Percentiles rank a stretch among this genome's conserved stretches.
These are phyloP conservation scores for Pelagophyceae sp. DNA, from an alignment of 352 stramenopile genomes.

Conservation along the genomic window DNA sequence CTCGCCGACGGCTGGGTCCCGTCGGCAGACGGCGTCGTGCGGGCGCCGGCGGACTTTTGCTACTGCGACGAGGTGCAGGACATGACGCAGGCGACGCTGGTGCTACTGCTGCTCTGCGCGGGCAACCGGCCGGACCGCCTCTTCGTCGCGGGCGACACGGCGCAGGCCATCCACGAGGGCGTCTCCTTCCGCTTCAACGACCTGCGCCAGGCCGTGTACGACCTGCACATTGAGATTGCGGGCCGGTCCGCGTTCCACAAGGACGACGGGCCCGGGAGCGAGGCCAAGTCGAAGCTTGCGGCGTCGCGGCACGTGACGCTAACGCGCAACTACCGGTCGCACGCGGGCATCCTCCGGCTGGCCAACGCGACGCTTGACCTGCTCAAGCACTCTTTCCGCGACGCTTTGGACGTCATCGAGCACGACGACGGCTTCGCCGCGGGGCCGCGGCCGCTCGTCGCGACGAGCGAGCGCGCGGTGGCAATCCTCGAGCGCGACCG, in stretches of 20 bases:
- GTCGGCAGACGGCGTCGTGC: neutral
- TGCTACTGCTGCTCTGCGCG: neutral
- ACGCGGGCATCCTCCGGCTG: neutral
- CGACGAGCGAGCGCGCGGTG: neutral
- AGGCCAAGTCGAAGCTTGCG: neutral
- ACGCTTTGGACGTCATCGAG: neutral
- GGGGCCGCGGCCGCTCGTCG: neutral
- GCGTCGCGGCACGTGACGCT: neutral
- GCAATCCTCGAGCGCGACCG: neutral
- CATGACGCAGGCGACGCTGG: slow-evolving; percentile 3
- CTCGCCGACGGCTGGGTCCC: neutral
- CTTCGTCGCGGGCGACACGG: neutral
- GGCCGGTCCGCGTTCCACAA: neutral
- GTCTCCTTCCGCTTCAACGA: neutral
- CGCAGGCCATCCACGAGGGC: slow-evolving; percentile 5
- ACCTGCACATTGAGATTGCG: neutral
- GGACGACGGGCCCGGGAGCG: neutral
- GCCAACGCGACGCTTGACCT: neutral
- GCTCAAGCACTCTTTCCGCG: neutral
- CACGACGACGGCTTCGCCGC: neutral
- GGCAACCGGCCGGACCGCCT: neutral
- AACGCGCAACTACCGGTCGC: slow-evolving; percentile 6
- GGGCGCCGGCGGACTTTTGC: neutral
- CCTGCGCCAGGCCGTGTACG: neutral
- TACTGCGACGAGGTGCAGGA: slow-evolving; percentile 14